Base-by-base conservation (phyloP, 2,329 filamentous ascomycete genomes). In the Hypoxylon sp. region DNA sequence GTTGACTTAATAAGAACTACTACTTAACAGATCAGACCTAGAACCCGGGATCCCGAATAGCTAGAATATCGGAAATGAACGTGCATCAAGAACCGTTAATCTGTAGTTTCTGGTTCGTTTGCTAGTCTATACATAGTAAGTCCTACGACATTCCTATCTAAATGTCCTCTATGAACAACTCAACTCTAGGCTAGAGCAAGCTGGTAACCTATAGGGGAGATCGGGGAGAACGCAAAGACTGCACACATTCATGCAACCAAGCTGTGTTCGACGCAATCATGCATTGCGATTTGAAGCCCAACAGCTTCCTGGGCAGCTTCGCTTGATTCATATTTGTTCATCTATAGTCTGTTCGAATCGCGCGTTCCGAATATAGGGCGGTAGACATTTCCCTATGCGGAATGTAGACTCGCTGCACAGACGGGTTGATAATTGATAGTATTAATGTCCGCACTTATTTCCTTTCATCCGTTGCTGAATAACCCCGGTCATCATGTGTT, bases 221-320 rank as follows among this genome's bases (percentile, higher is more conserved):
- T 56, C 62, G 65, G 51, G 64, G 28, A 66, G 63, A 66, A 59
- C 62, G 65, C 60, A 53, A 45, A n/a, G 28, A 57, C 65, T 66
- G 67, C 65, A 67, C 60, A 60, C 32, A 63, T 53, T 50, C 50
- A 69, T 71, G 63, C 63, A 62, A 62, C 51, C 52, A 55, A 49
- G 32, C 50, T 66, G 49, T 58, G 65, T 57, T 68, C 62, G 67
- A 70, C 65, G 67, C 63, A 69, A 70, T 66, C 67, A 72, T 72
- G 69, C 69, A 70, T 72, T 63, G 25, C 63, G 58, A 43, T 66
- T 67, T 70, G 69, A 70, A 70, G 69, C 68, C 67, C 67, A 72
- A 67, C 67, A 72, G 65, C 60, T 63, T 25, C 50, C 63, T 64
- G 60, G 67, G 62, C 64, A 68, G 62, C 63, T 67, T 60, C 63